These are phyloP conservation scores for Nepenthes alata DNA, from an alignment of 179 eudicot species.

Conservation along the genomic window DNA sequence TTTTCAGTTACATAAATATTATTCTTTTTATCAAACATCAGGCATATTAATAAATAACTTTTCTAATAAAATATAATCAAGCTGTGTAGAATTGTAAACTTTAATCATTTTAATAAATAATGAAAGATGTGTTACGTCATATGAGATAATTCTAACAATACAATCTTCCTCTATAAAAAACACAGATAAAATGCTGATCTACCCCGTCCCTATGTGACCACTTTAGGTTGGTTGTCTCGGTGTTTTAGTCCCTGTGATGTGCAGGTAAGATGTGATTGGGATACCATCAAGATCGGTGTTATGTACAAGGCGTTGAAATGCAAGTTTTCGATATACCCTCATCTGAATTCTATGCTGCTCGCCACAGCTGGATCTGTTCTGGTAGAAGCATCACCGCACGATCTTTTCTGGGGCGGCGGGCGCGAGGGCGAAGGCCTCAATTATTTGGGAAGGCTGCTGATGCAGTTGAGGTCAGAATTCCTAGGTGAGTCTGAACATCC, in stretches of 20 bases:
- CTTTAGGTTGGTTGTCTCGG: background rate
- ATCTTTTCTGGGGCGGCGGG: conserved; percentile 98
- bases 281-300: conserved; percentile 50
- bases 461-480: conserved; percentile 86
- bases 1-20: no score
- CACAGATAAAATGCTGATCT: no score
- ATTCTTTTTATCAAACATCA: no score
- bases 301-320: conserved; percentile 85
- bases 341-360: conserved; percentile 61
- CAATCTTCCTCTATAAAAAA: no score
- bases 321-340: conserved; percentile 78
- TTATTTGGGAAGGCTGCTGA: conserved; percentile 81
- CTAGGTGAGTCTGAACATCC: conserved; percentile 37
- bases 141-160: no score
- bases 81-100: no score
- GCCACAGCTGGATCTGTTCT: conserved; percentile 69
- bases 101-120: no score
- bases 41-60: no score
- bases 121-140: no score
- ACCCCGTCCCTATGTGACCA: no score
- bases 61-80: no score
- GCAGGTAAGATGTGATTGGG: conserved; percentile 90
- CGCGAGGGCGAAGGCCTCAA: conserved; percentile 97
- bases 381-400: conserved; percentile 98
- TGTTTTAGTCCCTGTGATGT: background rate